Percentiles rank a stretch among this genome's conserved stretches.
Conservation (phyloP, 2,329 filamentous ascomycete species). For the Pestalotiopsis sp. region DNA sequence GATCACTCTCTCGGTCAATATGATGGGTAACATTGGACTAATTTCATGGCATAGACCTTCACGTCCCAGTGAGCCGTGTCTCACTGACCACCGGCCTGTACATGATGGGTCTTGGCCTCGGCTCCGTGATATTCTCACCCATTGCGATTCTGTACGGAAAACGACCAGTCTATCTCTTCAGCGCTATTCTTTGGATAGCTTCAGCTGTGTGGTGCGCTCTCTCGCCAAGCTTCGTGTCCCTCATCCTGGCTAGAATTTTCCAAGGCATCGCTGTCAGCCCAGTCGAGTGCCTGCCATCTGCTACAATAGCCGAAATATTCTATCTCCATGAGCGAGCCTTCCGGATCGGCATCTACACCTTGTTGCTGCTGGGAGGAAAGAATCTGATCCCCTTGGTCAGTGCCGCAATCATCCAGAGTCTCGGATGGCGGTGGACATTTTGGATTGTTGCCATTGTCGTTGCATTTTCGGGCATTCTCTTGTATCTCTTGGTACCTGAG, state of each 20-base stretch:
- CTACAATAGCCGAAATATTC: conserved; percentile 94
- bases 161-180: conserved; percentile 82
- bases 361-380: conserved; percentile 87
- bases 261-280: conserved; percentile 88
- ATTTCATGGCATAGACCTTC: conserved; percentile 42
- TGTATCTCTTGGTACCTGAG: conserved; percentile 92
- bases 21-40: conserved; percentile 11
- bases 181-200: conserved; percentile 74
- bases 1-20: conserved; percentile 35
- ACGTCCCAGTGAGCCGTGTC: conserved; percentile 70
- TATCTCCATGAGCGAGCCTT: conserved; percentile 94
- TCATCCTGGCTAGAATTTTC: conserved; percentile 81
- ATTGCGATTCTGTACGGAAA: conserved; percentile 93
- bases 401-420: conserved; percentile 75
- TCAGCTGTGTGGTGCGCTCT: conserved; percentile 83
- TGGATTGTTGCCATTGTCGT: conserved; percentile 86
- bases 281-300: conserved; percentile 89
- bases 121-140: conserved; percentile 81
- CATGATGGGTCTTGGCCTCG: conserved; percentile 90
- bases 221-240: conserved; percentile 78
- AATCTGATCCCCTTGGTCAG: conserved; percentile 87
- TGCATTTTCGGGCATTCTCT: conserved; percentile 66
- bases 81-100: conserved; percentile 88
- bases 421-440: conserved; percentile 90
- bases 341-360: conserved; percentile 88